These are phyloP conservation scores for Pachysolen tannophilus DNA, from an alignment of 805 yeast genomes.

Conservation along the genomic window DNA sequence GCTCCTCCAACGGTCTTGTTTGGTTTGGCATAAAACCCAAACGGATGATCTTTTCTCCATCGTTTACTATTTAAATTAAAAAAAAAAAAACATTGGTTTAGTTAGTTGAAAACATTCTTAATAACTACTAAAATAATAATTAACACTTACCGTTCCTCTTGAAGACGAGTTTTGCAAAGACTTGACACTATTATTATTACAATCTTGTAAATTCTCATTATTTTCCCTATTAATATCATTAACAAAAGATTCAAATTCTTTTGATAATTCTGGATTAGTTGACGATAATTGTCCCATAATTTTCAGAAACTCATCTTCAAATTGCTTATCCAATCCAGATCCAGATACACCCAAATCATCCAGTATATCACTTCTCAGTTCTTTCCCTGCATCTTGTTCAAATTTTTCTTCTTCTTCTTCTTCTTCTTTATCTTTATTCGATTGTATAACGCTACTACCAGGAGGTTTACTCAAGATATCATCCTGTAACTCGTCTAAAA, in stretches of 20 bases:
- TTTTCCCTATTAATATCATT: constrained; percentile 17
- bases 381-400: constrained; percentile 11
- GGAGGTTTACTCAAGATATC: constrained; percentile 59
- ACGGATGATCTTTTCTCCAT: constrained; percentile 98
- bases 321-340: constrained; percentile 19
- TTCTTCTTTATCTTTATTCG: constrained; percentile 9
- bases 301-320: constrained; percentile 16
- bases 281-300: constrained; percentile 16
- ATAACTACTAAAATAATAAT: not conserved
- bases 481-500: constrained; percentile 78
- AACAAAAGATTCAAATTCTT: constrained; percentile 16
- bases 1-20: constrained; percentile 72
- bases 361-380: constrained; percentile 7
- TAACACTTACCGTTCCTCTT: constrained; percentile 63
- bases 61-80: constrained; percentile 50
- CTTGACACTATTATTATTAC: constrained; percentile 40
- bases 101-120: not conserved
- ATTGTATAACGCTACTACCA: constrained; percentile 27
- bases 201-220: too few species aligned
- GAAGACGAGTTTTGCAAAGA: constrained; percentile 74
- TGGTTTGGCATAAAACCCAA: constrained; percentile 95
- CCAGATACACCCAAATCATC: too few species aligned
- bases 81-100: not conserved
- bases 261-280: constrained; percentile 20
- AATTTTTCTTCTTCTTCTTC: constrained; percentile 13